phyloP scores from a whole-genome alignment of 768 basidiomycete species.

The Amanita subjunquillea region DNA sequence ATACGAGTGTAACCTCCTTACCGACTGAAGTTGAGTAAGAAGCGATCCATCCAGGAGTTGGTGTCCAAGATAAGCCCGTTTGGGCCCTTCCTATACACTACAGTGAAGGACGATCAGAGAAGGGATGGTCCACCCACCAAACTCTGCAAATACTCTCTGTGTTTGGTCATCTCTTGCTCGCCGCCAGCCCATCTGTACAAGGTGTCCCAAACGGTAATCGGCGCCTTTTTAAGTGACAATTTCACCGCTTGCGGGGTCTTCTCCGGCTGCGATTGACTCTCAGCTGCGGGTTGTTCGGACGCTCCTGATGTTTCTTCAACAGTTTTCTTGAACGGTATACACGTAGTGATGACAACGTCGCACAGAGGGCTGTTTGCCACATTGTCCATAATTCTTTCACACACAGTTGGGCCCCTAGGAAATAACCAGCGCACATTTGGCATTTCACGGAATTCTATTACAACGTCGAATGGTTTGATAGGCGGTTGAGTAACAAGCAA shows the following conservation, averaged over 20 bases:
- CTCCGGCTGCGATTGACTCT: conserved; percentile 7
- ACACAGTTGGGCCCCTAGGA: conserved; percentile 47
- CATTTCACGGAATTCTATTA: conserved; percentile 60
- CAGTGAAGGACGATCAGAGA: neutral
- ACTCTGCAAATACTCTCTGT: conserved; percentile 30
- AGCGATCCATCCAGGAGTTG: conserved; percentile 45
- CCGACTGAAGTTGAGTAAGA: conserved; percentile 49
- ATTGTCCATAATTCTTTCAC: conserved; percentile 25
- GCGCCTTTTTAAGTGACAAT: conserved; percentile 39
- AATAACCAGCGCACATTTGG: conserved; percentile 58
- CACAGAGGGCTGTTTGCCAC: conserved; percentile 10
- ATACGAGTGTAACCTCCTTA: conserved; percentile 18
- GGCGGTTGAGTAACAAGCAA: conserved; percentile 14
- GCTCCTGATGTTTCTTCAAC: conserved; percentile 7
- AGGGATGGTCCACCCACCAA: conserved; percentile 26
- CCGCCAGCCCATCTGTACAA: conserved; percentile 54
- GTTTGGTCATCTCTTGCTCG: conserved; percentile 39
- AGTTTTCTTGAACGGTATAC: conserved; percentile 31
- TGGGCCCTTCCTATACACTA: conserved; percentile 25
- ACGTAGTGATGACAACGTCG: conserved; percentile 30
- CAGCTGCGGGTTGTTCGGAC: conserved; percentile 5
- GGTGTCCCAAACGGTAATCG: conserved; percentile 44
- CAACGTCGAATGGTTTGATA: conserved; percentile 57
- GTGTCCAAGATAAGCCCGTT: conserved; percentile 46
- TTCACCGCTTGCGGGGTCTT: conserved; percentile 25